Conservation (phyloP, 2,329 filamentous ascomycete species). For the Coleophoma crateriformis region DNA sequence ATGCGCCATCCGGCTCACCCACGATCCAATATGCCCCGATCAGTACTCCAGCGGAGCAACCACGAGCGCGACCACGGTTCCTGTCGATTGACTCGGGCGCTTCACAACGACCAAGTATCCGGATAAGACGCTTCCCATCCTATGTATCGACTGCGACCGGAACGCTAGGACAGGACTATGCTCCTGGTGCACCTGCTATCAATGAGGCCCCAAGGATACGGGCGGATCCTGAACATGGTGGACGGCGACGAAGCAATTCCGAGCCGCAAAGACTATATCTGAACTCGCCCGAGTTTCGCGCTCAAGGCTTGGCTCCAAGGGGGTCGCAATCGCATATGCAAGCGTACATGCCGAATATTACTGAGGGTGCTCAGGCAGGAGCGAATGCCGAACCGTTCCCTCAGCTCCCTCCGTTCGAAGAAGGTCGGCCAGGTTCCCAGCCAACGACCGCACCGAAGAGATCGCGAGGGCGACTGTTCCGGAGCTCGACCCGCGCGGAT, state of each 20-base stretch:
- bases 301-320: neutral
- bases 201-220: neutral
- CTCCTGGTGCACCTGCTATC: neutral
- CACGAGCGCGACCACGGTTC: neutral
- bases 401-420: neutral
- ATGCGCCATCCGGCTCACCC: neutral
- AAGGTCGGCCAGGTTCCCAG: neutral
- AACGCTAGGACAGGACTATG: neutral
- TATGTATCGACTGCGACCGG: neutral
- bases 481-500: neutral
- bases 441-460: neutral
- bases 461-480: constrained; percentile 12
- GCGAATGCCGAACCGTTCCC: neutral
- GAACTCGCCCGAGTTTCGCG: neutral
- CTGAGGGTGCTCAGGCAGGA: constrained; percentile 1
- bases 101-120: constrained; percentile 14
- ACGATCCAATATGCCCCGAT: neutral
- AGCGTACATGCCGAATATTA: constrained; percentile 3
- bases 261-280: constrained; percentile 9
- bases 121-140: constrained; percentile 12
- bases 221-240: neutral
- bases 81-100: neutral
- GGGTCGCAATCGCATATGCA: constrained; percentile 1
- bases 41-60: neutral
- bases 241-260: constrained; percentile 9